Percentiles rank a stretch among this genome's conserved stretches.
Conservation (phyloP, 179 eudicot genomes). For the Nepenthes alata region DNA sequence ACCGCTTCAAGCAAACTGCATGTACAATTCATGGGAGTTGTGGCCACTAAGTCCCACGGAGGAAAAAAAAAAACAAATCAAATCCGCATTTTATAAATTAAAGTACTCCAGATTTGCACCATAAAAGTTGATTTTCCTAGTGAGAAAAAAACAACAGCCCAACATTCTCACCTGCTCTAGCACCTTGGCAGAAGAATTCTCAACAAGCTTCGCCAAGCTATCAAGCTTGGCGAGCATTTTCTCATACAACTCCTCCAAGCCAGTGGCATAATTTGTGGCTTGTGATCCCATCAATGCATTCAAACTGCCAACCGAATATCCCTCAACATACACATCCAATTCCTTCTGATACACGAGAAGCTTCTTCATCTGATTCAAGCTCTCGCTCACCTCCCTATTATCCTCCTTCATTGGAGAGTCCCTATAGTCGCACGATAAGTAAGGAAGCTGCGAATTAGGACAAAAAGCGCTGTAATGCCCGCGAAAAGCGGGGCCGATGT, state of each 20-base stretch:
- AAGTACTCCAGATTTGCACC: too few species aligned
- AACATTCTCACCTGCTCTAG: slow-evolving; percentile 45
- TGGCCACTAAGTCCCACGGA: too few species aligned
- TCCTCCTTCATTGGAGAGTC: slow-evolving; percentile 40
- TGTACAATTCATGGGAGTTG: too few species aligned
- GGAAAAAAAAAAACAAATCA: too few species aligned
- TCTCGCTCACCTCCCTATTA: neutral
- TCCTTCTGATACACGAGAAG: slow-evolving; percentile 25
- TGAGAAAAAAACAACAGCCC: too few species aligned
- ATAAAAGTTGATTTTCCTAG: too few species aligned
- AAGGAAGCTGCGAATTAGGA: slow-evolving; percentile 44
- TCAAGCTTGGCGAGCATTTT: slow-evolving; percentile 60
- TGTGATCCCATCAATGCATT: slow-evolving; percentile 40
- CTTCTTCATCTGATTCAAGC: slow-evolving; percentile 20
- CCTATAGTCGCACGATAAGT: slow-evolving; percentile 20
- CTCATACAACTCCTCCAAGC: slow-evolving; percentile 61
- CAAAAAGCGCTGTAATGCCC: slow-evolving; percentile 46
- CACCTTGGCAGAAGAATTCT: slow-evolving; percentile 44
- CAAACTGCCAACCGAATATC: slow-evolving; percentile 39
- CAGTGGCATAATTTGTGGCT: slow-evolving; percentile 27
- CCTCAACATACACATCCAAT: slow-evolving; percentile 30
- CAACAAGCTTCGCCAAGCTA: slow-evolving; percentile 37
- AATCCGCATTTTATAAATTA: too few species aligned
- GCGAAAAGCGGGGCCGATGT: slow-evolving; percentile 68
- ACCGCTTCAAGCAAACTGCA: too few species aligned